A percentile compares a stretch with the other conserved stretches of the same genome.
phyloP scores from a whole-genome alignment of 345 rosid genomes.

The Citrus mangshanensis region DNA sequence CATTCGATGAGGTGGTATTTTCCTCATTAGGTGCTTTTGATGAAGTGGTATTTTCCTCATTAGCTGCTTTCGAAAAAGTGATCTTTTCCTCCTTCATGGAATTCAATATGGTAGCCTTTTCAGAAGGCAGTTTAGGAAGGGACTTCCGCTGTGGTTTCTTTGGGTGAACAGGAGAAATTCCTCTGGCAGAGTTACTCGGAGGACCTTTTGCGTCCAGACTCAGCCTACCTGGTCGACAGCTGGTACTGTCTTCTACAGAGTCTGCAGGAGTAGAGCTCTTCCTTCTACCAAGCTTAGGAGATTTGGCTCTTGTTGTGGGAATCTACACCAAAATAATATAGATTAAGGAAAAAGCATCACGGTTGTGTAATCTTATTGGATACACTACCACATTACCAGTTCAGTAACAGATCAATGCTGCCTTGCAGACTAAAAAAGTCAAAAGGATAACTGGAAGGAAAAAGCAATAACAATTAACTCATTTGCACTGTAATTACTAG shows the following conservation, averaged over 20 bases:
- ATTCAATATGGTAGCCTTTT: slow-evolving; percentile 47
- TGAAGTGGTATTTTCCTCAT: slow-evolving; percentile 14
- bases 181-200: slow-evolving; percentile 42
- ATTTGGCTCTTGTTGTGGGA: slow-evolving; percentile 92
- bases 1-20: neutral
- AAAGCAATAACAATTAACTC: neutral
- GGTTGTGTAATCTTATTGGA: too few species aligned
- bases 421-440: neutral
- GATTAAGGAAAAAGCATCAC: neutral
- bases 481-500: neutral
- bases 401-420: neutral
- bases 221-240: slow-evolving; percentile 36
- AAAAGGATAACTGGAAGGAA: neutral
- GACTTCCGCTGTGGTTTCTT: slow-evolving; percentile 79
- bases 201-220: slow-evolving; percentile 70
- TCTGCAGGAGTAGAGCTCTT: slow-evolving; percentile 49
- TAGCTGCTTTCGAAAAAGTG: slow-evolving; percentile 14
- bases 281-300: slow-evolving; percentile 93
- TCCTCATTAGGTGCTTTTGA: slow-evolving; percentile 21
- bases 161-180: slow-evolving; percentile 36
- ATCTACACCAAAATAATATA: slow-evolving; percentile 48
- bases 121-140: slow-evolving; percentile 88
- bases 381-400: neutral
- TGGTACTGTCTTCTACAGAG: slow-evolving; percentile 43
- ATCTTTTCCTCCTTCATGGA: slow-evolving; percentile 18